Evolutionary conservation across 129 eudicot genomes (phyloP).

Genomic region (Daucus carota): DH1_v3.0 NC_030388.2:21900501-21901000

Average conservation of each 20-base stretch:
- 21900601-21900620: constrained; percentile 89
- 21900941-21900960: not conserved
- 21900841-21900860: not conserved
- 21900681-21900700: constrained; percentile 19
- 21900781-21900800: not conserved
- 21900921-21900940: not conserved
- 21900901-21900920: not conserved
- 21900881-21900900: not conserved
- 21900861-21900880: not conserved
- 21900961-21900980: not conserved
- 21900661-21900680: constrained; percentile 87
- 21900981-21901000: not conserved
- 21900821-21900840: not conserved
- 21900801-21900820: not conserved
- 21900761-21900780: not conserved
- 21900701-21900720: not conserved
- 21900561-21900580: constrained; percentile 84
- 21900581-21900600: constrained; percentile 90
- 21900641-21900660: constrained; percentile 81
- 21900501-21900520: constrained; percentile 89
- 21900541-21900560: constrained; percentile 90
- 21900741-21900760: not conserved
- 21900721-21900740: not conserved
- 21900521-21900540: constrained; percentile 86
- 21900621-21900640: constrained; percentile 84